phyloP scores from a whole-genome alignment of 2,329 filamentous ascomycete species.

The Cladophialophora carrionii region DNA sequence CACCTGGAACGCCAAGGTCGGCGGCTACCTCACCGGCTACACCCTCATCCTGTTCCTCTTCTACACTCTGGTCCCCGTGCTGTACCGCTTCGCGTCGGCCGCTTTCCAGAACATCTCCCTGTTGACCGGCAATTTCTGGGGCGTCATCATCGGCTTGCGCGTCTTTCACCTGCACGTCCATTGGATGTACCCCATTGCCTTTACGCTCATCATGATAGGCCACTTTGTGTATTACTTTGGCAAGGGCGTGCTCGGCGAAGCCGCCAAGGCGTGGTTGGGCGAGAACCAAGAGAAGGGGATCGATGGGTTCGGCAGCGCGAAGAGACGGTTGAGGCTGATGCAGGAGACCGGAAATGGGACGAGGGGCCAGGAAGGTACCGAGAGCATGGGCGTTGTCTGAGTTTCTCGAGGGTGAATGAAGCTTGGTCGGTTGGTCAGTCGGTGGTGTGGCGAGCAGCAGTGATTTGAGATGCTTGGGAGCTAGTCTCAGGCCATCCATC shows the following conservation, averaged over 20 bases:
- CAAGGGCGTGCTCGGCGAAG: slow-evolving; percentile 79
- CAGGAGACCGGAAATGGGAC: slow-evolving; percentile 26
- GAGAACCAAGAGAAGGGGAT: slow-evolving; percentile 80
- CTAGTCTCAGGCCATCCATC: background rate
- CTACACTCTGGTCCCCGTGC: slow-evolving; percentile 82
- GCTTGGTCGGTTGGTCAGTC: background rate
- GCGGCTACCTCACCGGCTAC: slow-evolving; percentile 85
- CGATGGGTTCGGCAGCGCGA: slow-evolving; percentile 81
- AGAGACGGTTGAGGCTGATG: slow-evolving; percentile 62
- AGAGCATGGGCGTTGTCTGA: slow-evolving; percentile 34
- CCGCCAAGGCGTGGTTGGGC: slow-evolving; percentile 93
- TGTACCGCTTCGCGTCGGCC: slow-evolving; percentile 86
- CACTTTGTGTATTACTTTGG: slow-evolving; percentile 85
- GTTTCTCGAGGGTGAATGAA: background rate
- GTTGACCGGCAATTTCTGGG: slow-evolving; percentile 96
- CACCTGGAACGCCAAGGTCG: slow-evolving; percentile 68
- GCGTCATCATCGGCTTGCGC: slow-evolving; percentile 84
- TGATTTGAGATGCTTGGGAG: background rate
- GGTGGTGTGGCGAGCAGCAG: background rate
- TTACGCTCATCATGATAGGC: slow-evolving; percentile 86
- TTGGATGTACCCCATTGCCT: slow-evolving; percentile 93
- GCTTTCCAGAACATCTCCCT: slow-evolving; percentile 97
- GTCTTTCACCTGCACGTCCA: slow-evolving; percentile 81
- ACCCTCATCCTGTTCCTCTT: slow-evolving; percentile 82
- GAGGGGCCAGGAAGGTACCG: slow-evolving; percentile 33